Evolutionary conservation across 169 alveolate species (phyloP).

Genomic region (Cyclospora cayetanensis): DNA sequence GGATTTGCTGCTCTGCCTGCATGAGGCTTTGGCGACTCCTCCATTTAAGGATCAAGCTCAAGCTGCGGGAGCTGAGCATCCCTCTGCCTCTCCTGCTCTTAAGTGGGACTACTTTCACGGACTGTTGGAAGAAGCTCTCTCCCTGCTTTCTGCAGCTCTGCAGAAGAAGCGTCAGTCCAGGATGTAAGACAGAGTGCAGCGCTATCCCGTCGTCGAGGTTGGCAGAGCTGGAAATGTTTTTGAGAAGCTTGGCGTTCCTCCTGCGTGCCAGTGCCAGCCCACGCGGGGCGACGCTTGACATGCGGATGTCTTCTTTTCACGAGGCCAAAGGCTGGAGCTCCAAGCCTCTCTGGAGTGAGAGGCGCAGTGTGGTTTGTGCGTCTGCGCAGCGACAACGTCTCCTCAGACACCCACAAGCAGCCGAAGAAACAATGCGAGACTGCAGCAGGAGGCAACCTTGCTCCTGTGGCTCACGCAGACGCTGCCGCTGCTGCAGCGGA

Average conservation of each 20-base stretch:
- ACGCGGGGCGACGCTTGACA: too few relatives aligned
- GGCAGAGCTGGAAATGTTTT: too few relatives aligned
- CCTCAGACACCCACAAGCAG: background rate
- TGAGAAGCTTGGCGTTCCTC: too few relatives aligned
- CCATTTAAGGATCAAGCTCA: background rate
- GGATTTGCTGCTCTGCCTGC: background rate
- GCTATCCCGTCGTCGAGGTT: too few relatives aligned
- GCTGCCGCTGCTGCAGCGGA: background rate
- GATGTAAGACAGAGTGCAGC: too few relatives aligned
- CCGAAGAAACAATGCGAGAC: background rate
- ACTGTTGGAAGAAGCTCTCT: background rate
- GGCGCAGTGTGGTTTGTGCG: too few relatives aligned
- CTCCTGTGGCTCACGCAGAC: background rate
- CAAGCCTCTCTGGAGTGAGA: too few relatives aligned
- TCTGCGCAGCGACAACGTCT: too few relatives aligned
- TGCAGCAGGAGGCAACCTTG: background rate
- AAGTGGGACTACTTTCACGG: slow-evolving; percentile 27
- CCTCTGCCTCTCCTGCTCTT: background rate
- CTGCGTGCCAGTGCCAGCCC: too few relatives aligned
- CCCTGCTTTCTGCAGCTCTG: slow-evolving; percentile 10
- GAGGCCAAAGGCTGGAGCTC: too few relatives aligned
- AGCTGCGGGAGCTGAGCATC: background rate
- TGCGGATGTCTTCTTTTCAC: too few relatives aligned
- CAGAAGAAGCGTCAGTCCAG: slow-evolving; percentile 1
- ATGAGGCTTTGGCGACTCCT: slow-evolving; percentile 1